phyloP scores from a whole-genome alignment of 768 basidiomycete genomes.

The Cyathus striatus region DNA sequence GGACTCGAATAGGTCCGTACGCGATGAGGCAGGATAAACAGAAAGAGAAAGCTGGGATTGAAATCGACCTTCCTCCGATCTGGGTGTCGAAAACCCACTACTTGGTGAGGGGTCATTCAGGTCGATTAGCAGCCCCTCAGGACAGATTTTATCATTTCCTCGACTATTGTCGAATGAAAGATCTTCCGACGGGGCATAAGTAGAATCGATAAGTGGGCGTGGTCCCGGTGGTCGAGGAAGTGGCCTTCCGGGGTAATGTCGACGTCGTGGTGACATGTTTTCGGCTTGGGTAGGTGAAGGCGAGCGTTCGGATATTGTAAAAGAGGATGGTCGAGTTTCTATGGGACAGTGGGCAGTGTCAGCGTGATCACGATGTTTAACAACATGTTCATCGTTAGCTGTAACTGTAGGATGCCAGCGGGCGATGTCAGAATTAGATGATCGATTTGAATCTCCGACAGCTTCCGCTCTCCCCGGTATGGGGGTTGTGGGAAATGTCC shows the following conservation, averaged over 20 bases:
- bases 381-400: too few species aligned
- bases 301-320: conserved; percentile 1
- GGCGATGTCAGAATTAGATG: too few species aligned
- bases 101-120: conserved; percentile 36
- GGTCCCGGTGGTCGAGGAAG: conserved; percentile 40
- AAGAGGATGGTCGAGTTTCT: too few species aligned
- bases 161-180: conserved; percentile 4
- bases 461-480: too few species aligned
- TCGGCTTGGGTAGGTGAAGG: conserved; percentile 10
- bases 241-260: conserved; percentile 53
- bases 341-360: too few species aligned
- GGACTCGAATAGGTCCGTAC: conserved; percentile 11
- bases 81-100: conserved; percentile 12
- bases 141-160: conserved; percentile 16
- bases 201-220: conserved; percentile 25
- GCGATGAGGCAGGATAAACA: conserved; percentile 6
- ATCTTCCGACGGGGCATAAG: conserved; percentile 23
- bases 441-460: too few species aligned
- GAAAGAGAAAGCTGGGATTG: conserved; percentile 9
- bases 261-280: conserved; percentile 18
- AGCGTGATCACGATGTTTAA: too few species aligned
- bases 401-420: too few species aligned
- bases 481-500: too few species aligned
- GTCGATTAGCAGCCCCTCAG: conserved; percentile 55
- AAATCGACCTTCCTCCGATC: conserved; percentile 9